Evolutionary conservation across 2,329 filamentous ascomycete species (phyloP).

Genomic region (Emydomyces testavorans): DNA sequence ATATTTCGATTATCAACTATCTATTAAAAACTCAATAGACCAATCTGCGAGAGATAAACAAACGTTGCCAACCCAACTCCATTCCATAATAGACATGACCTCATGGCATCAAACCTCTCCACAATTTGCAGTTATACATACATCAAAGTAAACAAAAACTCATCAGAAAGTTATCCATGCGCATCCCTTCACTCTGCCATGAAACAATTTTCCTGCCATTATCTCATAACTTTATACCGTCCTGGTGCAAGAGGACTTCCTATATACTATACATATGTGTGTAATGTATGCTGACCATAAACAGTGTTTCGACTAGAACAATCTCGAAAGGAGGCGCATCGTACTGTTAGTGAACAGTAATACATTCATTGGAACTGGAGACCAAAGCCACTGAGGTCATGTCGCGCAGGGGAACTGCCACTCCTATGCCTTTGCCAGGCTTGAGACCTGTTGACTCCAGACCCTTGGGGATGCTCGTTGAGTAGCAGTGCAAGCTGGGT

Average conservation of each 20-base stretch:
- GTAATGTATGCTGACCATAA: background rate
- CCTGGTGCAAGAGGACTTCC: background rate
- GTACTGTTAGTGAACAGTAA: background rate
- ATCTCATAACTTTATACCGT: background rate
- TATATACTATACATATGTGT: no score
- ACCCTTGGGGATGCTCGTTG: background rate
- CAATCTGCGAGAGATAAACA: background rate
- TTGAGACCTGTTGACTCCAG: background rate
- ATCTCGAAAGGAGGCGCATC: background rate
- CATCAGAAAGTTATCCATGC: conserved; percentile 1
- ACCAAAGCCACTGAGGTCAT: conserved; percentile 20
- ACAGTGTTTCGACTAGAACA: background rate
- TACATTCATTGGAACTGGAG: conserved; percentile 14
- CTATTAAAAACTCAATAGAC: background rate
- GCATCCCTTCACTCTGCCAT: background rate
- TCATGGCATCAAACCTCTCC: background rate
- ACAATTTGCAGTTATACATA: background rate
- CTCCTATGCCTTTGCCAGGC: conserved; percentile 11
- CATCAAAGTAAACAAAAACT: background rate
- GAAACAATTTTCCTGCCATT: background rate
- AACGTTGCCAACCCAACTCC: background rate
- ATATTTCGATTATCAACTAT: background rate
- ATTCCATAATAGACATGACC: conserved; percentile 1
- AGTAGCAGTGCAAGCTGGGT: conserved; percentile 8
- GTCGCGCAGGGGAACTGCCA: conserved; percentile 22